Percentiles rank a stretch among this genome's conserved stretches.
Conservation (phyloP, 768 basidiomycete genomes). For the Cubamyces lactineus region DNA sequence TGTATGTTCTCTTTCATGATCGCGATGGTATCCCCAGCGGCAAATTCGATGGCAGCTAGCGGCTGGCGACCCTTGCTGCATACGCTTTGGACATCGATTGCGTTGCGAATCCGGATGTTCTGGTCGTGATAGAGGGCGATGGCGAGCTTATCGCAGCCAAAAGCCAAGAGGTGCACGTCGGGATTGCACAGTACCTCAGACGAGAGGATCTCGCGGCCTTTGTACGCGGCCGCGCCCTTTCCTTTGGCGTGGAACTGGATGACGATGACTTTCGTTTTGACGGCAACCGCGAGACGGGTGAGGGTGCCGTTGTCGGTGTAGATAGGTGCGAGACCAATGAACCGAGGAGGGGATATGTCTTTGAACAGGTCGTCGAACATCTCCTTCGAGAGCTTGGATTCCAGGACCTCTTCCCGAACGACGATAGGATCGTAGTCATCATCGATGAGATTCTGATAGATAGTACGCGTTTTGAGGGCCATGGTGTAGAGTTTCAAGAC, state of each 20-base stretch:
- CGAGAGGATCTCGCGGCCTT: conserved; percentile 37
- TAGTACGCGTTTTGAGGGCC: conserved; percentile 10
- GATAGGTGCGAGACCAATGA: conserved; percentile 55
- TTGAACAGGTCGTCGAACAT: conserved; percentile 24
- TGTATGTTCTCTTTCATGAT: conserved; percentile 30
- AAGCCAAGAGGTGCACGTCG: conserved; percentile 51
- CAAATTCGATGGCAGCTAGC: conserved; percentile 43
- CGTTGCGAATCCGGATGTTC: conserved; percentile 47
- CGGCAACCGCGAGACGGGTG: conserved; percentile 50
- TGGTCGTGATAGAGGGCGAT: conserved; percentile 51
- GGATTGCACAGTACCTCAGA: conserved; percentile 49
- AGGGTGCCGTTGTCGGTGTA: conserved; percentile 48
- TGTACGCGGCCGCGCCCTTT: conserved; percentile 24
- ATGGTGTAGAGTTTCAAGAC: conserved; percentile 30
- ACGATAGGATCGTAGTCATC: conserved; percentile 24
- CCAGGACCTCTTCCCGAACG: conserved; percentile 26
- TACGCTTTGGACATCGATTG: conserved; percentile 61
- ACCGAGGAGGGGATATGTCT: conserved; percentile 24
- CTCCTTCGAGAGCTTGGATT: conserved; percentile 27
- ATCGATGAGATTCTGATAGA: conserved; percentile 36
- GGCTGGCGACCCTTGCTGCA: conserved; percentile 40
- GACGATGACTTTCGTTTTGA: conserved; percentile 34
- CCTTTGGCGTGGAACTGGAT: conserved; percentile 30
- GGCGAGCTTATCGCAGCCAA: conserved; percentile 55
- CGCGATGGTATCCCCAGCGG: conserved; percentile 20